Conservation (phyloP, 805 yeast species). For the Nematodospora valgi region DNA sequence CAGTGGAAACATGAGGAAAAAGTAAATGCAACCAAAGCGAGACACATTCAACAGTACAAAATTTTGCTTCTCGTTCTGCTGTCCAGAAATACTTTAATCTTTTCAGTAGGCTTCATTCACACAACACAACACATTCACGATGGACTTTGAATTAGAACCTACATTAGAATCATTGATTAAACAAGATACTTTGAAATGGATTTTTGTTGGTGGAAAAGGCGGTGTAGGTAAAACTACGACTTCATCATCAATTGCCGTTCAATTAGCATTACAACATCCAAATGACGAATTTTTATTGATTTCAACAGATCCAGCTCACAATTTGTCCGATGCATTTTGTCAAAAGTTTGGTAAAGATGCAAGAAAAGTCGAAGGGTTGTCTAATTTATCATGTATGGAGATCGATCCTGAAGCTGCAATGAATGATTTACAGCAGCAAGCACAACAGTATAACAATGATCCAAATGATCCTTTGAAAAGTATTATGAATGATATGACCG, state of each 20-base stretch:
- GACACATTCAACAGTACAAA: not conserved
- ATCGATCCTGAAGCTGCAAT: slow-evolving; percentile 94
- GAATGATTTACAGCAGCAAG: slow-evolving; percentile 72
- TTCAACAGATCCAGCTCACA: slow-evolving; percentile 98
- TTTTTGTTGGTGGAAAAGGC: slow-evolving; percentile 99
- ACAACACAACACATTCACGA: slow-evolving; percentile 10
- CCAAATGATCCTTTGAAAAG: slow-evolving; percentile 62
- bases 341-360: slow-evolving; percentile 98
- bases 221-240: slow-evolving; percentile 99
- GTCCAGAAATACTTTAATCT: not conserved
- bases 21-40: not conserved
- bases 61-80: not conserved
- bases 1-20: not conserved
- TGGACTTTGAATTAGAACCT: slow-evolving; percentile 68
- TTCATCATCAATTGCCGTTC: slow-evolving; percentile 92
- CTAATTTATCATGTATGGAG: slow-evolving; percentile 94
- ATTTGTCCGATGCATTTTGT: slow-evolving; percentile 95
- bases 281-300: slow-evolving; percentile 78
- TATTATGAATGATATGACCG: slow-evolving; percentile 86
- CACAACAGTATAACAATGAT: slow-evolving; percentile 53
- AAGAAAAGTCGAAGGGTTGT: slow-evolving; percentile 82
- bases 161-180: slow-evolving; percentile 61
- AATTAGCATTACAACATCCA: slow-evolving; percentile 82
- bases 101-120: not conserved
- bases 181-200: slow-evolving; percentile 81